A percentile compares a stretch with the other conserved stretches of the same genome.
Evolutionary conservation across 2,329 filamentous ascomycete species (phyloP).

Genomic region (Microdochium bolleyi): DNA sequence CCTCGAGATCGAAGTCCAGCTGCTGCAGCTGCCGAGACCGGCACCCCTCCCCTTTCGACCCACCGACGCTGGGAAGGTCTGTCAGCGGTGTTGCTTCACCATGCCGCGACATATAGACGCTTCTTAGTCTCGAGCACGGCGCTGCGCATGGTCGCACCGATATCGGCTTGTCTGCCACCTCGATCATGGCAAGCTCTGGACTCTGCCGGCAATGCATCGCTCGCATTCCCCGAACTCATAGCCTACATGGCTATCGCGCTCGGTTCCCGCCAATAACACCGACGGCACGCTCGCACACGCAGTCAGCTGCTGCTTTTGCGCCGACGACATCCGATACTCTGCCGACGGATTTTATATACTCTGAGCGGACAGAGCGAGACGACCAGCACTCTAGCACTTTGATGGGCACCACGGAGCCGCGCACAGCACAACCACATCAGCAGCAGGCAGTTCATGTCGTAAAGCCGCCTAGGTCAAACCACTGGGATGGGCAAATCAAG

Average conservation of each 20-base stretch:
- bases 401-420: too few relatives aligned
- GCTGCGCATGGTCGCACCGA: constrained; percentile 1
- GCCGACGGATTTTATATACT: not conserved
- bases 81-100: not conserved
- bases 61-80: too few relatives aligned
- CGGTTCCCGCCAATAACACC: not conserved
- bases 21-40: too few relatives aligned
- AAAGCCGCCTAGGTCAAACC: too few relatives aligned
- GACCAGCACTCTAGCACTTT: too few relatives aligned
- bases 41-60: too few relatives aligned
- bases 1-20: too few relatives aligned
- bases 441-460: too few relatives aligned
- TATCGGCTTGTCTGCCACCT: constrained; percentile 1
- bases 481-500: too few relatives aligned
- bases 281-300: constrained; percentile 3
- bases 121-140: not conserved
- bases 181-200: constrained; percentile 17
- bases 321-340: not conserved
- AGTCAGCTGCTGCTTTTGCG: not conserved
- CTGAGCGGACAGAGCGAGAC: not conserved
- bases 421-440: too few relatives aligned
- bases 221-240: constrained; percentile 9
- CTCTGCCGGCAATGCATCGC: constrained; percentile 19
- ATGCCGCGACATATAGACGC: not conserved
- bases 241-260: not conserved